A percentile compares a stretch with the other conserved stretches of the same genome.
Conservation (phyloP, 345 rosid genomes). For the Sisymbrium altissimum region DNA sequence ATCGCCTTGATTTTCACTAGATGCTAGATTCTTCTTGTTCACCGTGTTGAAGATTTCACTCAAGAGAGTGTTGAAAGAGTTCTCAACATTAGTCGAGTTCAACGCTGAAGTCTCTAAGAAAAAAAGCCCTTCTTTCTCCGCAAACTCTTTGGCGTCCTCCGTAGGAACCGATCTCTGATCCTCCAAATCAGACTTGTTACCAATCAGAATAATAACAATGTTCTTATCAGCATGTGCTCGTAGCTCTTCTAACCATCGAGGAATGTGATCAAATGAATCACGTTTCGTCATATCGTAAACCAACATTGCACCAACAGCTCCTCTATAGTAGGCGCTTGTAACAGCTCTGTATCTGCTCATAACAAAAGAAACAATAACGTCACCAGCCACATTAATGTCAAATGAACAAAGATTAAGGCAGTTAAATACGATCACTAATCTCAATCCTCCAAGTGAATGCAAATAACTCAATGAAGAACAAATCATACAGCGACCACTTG, state of each 20-base stretch:
- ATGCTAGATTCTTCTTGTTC: slow-evolving; percentile 61
- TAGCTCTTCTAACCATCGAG: slow-evolving; percentile 64
- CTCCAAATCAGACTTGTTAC: slow-evolving; percentile 61
- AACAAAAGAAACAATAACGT: background rate
- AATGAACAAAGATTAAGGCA: background rate
- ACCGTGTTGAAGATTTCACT: slow-evolving; percentile 59
- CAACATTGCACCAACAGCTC: slow-evolving; percentile 72
- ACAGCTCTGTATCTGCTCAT: slow-evolving; percentile 56
- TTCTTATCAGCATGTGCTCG: slow-evolving; percentile 68
- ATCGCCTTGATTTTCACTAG: slow-evolving; percentile 28
- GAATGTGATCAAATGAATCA: slow-evolving; percentile 66
- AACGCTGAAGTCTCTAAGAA: slow-evolving; percentile 72
- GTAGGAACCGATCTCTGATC: slow-evolving; percentile 48
- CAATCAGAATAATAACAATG: slow-evolving; percentile 57
- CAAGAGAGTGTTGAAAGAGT: slow-evolving; percentile 59
- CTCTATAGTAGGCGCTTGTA: slow-evolving; percentile 65
- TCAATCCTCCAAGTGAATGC: background rate
- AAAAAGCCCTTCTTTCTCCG: slow-evolving; percentile 62
- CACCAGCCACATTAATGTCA: too few relatives aligned
- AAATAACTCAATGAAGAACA: background rate
- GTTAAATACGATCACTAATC: background rate
- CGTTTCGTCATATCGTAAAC: slow-evolving; percentile 60
- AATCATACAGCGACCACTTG: too few relatives aligned
- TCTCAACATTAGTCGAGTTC: slow-evolving; percentile 56
- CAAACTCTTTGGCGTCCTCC: slow-evolving; percentile 64